Evolutionary conservation across 2,329 filamentous ascomycete genomes (phyloP), one percentile per base, ranked within the genome.

Genomic region (Periglandula ipomoeae): DNA sequence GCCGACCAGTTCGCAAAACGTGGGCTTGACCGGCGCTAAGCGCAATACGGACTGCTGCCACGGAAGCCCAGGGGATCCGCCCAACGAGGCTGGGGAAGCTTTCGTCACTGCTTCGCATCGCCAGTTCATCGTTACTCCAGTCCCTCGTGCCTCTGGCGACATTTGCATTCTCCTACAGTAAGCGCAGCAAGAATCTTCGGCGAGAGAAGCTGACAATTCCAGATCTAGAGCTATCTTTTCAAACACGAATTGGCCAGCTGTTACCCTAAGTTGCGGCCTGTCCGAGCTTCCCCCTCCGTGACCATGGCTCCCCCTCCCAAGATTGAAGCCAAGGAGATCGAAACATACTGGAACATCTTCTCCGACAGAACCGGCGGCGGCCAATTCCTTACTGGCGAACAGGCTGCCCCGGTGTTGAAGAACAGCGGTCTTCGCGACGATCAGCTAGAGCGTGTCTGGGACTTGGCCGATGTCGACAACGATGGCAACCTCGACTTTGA

Each of bases 401-500:
- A 79, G 59, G 78, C 78, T 22, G 78, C 78, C 44, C 78, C 78
- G 11, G 75, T 82, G 38, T 71, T 82, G 47, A 82, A 82, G 67
- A 81, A 82, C 69, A 81, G 77, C 56, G 78, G 78, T 11, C 66
- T 82, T 53, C 74, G 75, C 49, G 78, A 82, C 61, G 76, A 78
- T 61, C 91, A 98, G 71, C 83, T 98, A n/a, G 93, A 97, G 71
- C 81, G 84, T 59, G 88, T 98, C 54, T 98, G 93, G 93, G 93
- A 98, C 63, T 77, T 98, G 54, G 89, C 93, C 50, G 93, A 98
- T 65, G 89, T 98, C 53, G 93, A 98, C 69, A 90, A 90, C 59
- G 93, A 98, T 72, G 93, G 93, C 54, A 94, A 94, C 68, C 76
- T 98, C 48, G 93, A 98, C 70, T 98, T 98, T 72, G 93, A 98